Evolutionary conservation across 2,329 filamentous ascomycete species (phyloP).

Genomic region (Rhinocladiella similis): DNA sequence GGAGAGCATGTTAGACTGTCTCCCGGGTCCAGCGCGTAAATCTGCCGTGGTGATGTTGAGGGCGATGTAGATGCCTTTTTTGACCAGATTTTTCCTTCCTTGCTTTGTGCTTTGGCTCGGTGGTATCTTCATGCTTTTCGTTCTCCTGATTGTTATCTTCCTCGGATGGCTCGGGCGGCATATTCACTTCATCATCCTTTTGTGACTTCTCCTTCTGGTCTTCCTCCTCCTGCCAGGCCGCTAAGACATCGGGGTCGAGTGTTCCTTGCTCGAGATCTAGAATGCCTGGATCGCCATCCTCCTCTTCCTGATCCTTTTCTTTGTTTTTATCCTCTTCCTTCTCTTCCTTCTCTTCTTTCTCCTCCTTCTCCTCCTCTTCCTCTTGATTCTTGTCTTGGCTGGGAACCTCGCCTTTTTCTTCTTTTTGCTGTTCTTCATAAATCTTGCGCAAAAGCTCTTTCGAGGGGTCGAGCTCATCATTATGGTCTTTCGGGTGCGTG

Average conservation of each 20-base stretch:
- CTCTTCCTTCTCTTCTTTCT: constrained; percentile 9
- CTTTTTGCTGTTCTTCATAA: constrained; percentile 7
- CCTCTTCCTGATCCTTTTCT: not conserved
- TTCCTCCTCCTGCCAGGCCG: not conserved
- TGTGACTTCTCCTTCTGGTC: not conserved
- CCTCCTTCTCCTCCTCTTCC: not conserved
- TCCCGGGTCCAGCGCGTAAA: constrained; percentile 3
- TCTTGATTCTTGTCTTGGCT: not conserved
- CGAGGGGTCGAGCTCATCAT: constrained; percentile 12
- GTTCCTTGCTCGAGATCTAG: constrained; percentile 8
- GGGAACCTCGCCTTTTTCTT: not conserved
- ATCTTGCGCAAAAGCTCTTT: constrained; percentile 18
- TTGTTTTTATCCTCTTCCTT: constrained; percentile 1
- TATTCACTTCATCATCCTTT: not conserved
- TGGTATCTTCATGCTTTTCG: too few relatives aligned
- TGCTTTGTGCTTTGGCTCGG: too few relatives aligned
- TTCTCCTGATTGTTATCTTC: not conserved
- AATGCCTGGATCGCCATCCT: constrained; percentile 5
- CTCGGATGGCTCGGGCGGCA: not conserved
- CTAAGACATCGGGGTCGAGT: not conserved
- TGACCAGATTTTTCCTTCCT: not conserved
- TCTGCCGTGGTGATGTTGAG: constrained; percentile 5
- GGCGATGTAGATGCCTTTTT: constrained; percentile 4
- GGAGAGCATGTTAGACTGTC: not conserved
- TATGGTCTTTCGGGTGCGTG: constrained; percentile 10